These are phyloP conservation scores for Chaetomiaceae sp. DNA, from an alignment of 2,329 filamentous ascomycete genomes.

Conservation along the genomic window DNA sequence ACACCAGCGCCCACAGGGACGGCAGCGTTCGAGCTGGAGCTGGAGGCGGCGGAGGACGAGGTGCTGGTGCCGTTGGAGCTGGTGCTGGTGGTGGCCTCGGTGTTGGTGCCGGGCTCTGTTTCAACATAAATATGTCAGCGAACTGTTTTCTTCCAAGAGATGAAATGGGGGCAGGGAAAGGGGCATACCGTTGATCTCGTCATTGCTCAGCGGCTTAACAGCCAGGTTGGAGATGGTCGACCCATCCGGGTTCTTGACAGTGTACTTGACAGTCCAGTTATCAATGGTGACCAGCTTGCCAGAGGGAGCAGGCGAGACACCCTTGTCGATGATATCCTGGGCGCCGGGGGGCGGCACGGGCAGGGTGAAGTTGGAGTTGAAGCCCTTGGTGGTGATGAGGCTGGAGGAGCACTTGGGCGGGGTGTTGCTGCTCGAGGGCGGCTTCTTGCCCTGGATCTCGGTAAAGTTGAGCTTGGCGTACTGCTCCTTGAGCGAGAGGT, in stretches of 20 bases:
- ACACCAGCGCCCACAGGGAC: constrained; percentile 10
- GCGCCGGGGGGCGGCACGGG: constrained; percentile 64
- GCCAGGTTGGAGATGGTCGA: constrained; percentile 50
- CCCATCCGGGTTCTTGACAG: constrained; percentile 61
- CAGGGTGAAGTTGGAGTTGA: constrained; percentile 76
- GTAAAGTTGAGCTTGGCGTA: constrained; percentile 71
- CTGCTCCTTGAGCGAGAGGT: constrained; percentile 68
- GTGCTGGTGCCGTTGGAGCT: constrained; percentile 12
- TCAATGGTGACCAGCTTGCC: constrained; percentile 62
- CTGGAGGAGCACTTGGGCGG: constrained; percentile 60
- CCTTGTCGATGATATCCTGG: constrained; percentile 69
- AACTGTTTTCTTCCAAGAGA: not conserved
- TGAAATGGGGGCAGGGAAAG: not conserved
- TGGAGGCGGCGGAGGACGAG: not conserved
- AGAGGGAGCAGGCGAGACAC: constrained; percentile 59
- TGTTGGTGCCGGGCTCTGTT: constrained; percentile 24
- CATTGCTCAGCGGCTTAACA: constrained; percentile 43
- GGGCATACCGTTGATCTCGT: constrained; percentile 40
- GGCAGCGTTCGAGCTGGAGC: constrained; percentile 20
- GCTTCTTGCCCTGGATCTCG: constrained; percentile 59
- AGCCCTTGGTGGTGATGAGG: constrained; percentile 64
- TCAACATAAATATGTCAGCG: not conserved
- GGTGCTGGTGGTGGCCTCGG: constrained; percentile 6
- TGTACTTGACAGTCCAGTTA: constrained; percentile 50
- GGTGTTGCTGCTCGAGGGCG: constrained; percentile 45